phyloP scores from a whole-genome alignment of 352 stramenopile genomes.

The Chrysophaeum taylorii region DNA sequence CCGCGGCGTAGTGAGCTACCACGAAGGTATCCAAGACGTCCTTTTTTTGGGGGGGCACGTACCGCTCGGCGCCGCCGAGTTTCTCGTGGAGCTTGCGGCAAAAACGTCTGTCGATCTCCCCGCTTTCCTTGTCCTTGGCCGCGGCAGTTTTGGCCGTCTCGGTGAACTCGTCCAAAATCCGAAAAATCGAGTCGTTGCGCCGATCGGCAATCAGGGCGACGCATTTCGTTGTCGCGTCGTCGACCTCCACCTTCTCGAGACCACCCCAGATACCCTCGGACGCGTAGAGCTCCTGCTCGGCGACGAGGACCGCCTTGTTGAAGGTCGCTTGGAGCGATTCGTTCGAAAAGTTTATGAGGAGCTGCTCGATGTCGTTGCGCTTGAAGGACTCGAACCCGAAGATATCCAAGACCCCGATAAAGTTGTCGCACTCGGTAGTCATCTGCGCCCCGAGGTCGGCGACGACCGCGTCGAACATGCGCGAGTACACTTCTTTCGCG shows the following conservation, averaged over 20 bases:
- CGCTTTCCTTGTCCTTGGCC: conserved; percentile 31
- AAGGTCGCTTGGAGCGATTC: conserved; percentile 70
- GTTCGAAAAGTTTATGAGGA: conserved; percentile 77
- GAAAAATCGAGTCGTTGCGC: conserved; percentile 7
- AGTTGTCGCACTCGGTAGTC: conserved; percentile 58
- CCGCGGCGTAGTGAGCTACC: conserved; percentile 34
- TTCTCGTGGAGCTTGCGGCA: conserved; percentile 62
- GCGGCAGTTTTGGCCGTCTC: too few species aligned
- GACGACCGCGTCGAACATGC: conserved; percentile 57
- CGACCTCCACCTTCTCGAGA: conserved; percentile 51
- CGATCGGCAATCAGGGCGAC: conserved; percentile 16
- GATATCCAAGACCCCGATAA: conserved; percentile 90
- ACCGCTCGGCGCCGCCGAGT: conserved; percentile 50
- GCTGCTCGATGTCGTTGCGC: conserved; percentile 76
- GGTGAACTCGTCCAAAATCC: conserved; percentile 11
- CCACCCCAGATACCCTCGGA: conserved; percentile 52
- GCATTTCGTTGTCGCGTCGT: conserved; percentile 56
- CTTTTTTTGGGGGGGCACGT: conserved; percentile 66
- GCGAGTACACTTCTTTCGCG: conserved; percentile 80
- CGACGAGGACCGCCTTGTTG: conserved; percentile 74
- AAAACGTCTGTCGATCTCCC: conserved; percentile 77
- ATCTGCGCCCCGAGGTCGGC: conserved; percentile 37
- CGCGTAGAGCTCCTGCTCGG: conserved; percentile 62
- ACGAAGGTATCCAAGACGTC: conserved; percentile 24
- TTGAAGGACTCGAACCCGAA: conserved; percentile 93